Evolutionary conservation across 1,284 basidiomycete genomes (phyloP).

Genomic region (Termitomyces sp.): DNA sequence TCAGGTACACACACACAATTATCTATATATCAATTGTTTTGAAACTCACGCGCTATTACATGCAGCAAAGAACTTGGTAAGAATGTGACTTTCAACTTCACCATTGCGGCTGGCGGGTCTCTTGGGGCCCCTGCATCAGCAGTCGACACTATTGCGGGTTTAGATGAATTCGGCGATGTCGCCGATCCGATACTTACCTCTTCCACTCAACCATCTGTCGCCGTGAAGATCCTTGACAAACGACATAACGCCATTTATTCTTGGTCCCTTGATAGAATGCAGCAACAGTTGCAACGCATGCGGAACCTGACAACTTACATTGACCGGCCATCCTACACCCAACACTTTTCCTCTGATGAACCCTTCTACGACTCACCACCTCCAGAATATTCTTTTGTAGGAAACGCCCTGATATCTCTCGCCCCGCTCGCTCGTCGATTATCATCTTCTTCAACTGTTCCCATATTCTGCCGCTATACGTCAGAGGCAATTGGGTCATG

Average conservation of each 20-base stretch:
- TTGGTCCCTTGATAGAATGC: conserved; percentile 88
- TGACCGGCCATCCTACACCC: conserved; percentile 86
- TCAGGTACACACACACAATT: conserved; percentile 82
- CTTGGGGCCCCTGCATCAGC: conserved; percentile 79
- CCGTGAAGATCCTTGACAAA: conserved; percentile 88
- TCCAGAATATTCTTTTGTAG: conserved; percentile 88
- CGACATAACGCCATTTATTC: conserved; percentile 81
- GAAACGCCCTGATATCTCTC: conserved; percentile 80
- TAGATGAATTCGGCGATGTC: conserved; percentile 93
- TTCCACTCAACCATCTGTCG: conserved; percentile 77
- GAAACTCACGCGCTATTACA: conserved; percentile 11
- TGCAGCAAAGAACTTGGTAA: conserved; percentile 80
- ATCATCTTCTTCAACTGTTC: conserved; percentile 70
- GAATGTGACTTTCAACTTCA: conserved; percentile 88
- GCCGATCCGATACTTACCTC: conserved; percentile 70
- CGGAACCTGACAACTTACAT: conserved; percentile 90
- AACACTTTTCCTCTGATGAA: conserved; percentile 90
- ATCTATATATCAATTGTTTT: conserved; percentile 4
- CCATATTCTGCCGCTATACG: conserved; percentile 90
- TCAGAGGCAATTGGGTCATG: conserved; percentile 92
- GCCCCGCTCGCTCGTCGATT: conserved; percentile 75
- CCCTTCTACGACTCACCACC: conserved; percentile 87
- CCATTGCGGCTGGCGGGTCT: conserved; percentile 78
- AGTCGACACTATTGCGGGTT: conserved; percentile 80
- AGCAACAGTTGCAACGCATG: conserved; percentile 90